These are phyloP conservation scores for Rhytidiadelphus loreus DNA, from an alignment of 225 moss, liverwort and hornwort species.

Conservation along the genomic window DNA sequence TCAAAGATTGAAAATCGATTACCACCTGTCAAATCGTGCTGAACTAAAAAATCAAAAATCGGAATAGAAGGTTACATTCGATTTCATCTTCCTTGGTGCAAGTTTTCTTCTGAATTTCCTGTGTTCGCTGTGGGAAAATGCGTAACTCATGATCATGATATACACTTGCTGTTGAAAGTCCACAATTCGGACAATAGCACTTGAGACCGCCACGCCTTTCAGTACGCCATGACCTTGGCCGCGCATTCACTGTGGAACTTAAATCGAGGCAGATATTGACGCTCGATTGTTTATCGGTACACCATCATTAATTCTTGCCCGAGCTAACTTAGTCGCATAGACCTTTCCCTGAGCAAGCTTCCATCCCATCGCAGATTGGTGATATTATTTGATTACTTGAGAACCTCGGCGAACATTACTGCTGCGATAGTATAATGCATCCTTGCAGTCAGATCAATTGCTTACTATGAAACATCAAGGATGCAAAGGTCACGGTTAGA, in stretches of 20 bases:
- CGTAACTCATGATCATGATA: neutral
- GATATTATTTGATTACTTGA: too few relatives aligned
- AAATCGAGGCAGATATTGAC: neutral
- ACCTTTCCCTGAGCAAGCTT: neutral
- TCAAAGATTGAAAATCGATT: too few relatives aligned
- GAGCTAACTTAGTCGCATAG: neutral
- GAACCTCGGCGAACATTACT: too few relatives aligned
- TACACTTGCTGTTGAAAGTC: neutral
- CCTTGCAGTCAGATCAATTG: neutral
- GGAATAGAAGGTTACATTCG: neutral
- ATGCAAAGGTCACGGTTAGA: neutral
- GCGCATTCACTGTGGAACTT: neutral
- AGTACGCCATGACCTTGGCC: neutral
- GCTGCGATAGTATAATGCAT: too few relatives aligned
- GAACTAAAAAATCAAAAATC: neutral
- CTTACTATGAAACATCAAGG: neutral
- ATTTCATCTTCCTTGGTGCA: neutral
- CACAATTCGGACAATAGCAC: neutral
- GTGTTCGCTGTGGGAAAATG: neutral
- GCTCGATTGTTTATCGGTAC: neutral
- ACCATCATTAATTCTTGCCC: too few relatives aligned
- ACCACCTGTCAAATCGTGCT: too few relatives aligned
- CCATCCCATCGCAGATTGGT: neutral
- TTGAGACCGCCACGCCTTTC: neutral
- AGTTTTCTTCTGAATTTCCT: neutral